A percentile compares a stretch with the other conserved stretches of the same genome.
These are phyloP conservation scores for Zea luxurians DNA, from an alignment of 176 grass and related monocot species.

Conservation along the genomic window DNA sequence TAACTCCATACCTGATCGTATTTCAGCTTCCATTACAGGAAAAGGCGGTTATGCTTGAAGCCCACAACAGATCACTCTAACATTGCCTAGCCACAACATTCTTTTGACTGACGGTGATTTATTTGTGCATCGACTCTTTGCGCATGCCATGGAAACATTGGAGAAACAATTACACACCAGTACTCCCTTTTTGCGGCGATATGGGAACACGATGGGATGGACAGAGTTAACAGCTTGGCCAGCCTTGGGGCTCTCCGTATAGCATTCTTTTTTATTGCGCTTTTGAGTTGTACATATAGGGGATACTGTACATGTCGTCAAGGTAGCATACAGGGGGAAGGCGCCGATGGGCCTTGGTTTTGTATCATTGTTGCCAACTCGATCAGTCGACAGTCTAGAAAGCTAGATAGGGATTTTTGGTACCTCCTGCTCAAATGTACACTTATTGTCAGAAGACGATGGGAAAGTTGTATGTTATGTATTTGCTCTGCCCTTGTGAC, in stretches of 20 bases:
- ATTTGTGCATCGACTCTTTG: constrained; percentile 34
- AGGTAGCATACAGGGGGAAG: constrained; percentile 33
- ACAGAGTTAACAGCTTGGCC: constrained; percentile 27
- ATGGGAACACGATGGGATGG: constrained; percentile 28
- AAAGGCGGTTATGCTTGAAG: constrained; percentile 70
- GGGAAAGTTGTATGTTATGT: constrained; percentile 9
- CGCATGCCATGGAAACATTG: constrained; percentile 28
- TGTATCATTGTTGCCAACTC: constrained; percentile 45
- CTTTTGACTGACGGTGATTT: constrained; percentile 48
- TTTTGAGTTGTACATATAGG: constrained; percentile 34
- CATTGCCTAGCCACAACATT: constrained; percentile 33
- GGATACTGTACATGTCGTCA: constrained; percentile 48
- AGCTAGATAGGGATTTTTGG: constrained; percentile 47
- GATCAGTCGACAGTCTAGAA: constrained; percentile 32
- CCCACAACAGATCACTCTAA: constrained; percentile 65
- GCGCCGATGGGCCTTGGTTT: constrained; percentile 35
- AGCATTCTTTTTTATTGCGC: constrained; percentile 26
- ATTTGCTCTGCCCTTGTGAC: not conserved
- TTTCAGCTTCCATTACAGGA: constrained; percentile 68
- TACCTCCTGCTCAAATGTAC: constrained; percentile 26
- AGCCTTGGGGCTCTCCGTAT: not conserved
- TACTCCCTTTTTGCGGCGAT: constrained; percentile 27
- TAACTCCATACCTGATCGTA: constrained; percentile 39
- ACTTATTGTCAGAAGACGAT: constrained; percentile 1
- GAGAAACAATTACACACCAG: constrained; percentile 31